A percentile compares a stretch with the other conserved stretches of the same genome.
Evolutionary conservation across 441 rosid genomes (phyloP).

Genomic region (Croton laevigatus): DNA sequence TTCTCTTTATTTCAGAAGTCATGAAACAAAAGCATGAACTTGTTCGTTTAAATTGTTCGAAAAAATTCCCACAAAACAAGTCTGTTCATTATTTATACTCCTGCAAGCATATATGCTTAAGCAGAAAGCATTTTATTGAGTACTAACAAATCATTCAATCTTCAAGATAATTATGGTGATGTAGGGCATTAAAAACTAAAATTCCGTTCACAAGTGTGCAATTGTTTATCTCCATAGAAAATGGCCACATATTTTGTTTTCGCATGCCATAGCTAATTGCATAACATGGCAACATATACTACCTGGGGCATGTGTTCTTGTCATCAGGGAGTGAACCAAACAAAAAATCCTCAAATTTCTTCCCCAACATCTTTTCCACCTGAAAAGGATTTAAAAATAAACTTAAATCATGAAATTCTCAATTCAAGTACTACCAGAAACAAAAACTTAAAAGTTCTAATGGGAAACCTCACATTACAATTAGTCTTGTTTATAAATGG

Average conservation of each 20-base stretch:
- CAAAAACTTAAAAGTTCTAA: constrained; percentile 19
- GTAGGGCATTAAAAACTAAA: not conserved
- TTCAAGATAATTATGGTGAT: not conserved
- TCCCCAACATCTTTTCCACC: constrained; percentile 99
- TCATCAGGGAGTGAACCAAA: constrained; percentile 80
- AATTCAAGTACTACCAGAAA: not conserved
- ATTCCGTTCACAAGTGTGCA: not conserved
- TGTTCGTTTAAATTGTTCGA: not conserved
- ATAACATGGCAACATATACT: not conserved
- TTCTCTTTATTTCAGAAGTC: not conserved
- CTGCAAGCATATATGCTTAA: not conserved
- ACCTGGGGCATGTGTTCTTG: constrained; percentile 88
- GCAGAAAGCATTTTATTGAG: not conserved
- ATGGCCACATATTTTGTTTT: not conserved
- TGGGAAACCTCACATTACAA: not conserved
- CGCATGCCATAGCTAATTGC: not conserved
- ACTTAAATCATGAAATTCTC: constrained; percentile 13
- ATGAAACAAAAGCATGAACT: not conserved
- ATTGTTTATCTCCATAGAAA: too few relatives aligned
- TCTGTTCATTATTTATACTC: not conserved
- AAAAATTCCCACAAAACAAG: not conserved
- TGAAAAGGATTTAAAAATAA: constrained; percentile 31
- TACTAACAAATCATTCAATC: not conserved
- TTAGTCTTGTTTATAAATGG: too few relatives aligned
- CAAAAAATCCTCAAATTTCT: constrained; percentile 65